phyloP scores from a whole-genome alignment of 805 yeast species.

The Lachancea sp. region DNA sequence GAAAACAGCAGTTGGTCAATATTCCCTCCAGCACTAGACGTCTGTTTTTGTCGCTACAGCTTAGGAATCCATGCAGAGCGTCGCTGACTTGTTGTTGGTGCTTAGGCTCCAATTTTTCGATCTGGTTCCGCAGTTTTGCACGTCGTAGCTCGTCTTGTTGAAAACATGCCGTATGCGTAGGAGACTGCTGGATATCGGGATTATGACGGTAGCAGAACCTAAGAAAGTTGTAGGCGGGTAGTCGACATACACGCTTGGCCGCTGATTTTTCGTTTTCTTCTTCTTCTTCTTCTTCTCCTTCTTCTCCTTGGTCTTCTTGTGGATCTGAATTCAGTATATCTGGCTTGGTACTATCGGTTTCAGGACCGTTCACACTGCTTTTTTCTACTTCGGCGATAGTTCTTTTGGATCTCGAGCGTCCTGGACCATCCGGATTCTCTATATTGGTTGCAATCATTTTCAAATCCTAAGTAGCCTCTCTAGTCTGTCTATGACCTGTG shows the following conservation, averaged over 20 bases:
- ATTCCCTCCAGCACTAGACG: conserved; percentile 76
- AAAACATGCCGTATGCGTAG: conserved; percentile 24
- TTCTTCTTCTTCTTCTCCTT: neutral
- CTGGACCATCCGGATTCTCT: neutral
- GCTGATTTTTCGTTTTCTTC: neutral
- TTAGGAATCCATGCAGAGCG: conserved; percentile 46
- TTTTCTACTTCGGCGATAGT: neutral
- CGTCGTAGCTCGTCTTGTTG: conserved; percentile 23
- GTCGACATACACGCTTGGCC: conserved; percentile 2
- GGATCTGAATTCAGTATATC: neutral
- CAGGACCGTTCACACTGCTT: neutral
- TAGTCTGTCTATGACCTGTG: neutral
- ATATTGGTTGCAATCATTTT: neutral
- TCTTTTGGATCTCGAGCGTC: neutral
- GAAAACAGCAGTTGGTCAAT: conserved; percentile 86
- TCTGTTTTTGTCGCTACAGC: conserved; percentile 72
- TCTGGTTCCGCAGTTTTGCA: conserved; percentile 27
- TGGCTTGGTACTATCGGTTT: neutral
- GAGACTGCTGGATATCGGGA: conserved; percentile 65
- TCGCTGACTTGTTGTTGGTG: conserved; percentile 75
- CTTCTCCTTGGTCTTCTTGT: neutral
- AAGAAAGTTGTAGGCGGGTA: conserved; percentile 46
- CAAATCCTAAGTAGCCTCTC: neutral
- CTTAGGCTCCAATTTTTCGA: conserved; percentile 56
- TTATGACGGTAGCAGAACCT: conserved; percentile 88